phyloP scores from a whole-genome alignment of 768 basidiomycete species.

The Suillus lakei region DNA sequence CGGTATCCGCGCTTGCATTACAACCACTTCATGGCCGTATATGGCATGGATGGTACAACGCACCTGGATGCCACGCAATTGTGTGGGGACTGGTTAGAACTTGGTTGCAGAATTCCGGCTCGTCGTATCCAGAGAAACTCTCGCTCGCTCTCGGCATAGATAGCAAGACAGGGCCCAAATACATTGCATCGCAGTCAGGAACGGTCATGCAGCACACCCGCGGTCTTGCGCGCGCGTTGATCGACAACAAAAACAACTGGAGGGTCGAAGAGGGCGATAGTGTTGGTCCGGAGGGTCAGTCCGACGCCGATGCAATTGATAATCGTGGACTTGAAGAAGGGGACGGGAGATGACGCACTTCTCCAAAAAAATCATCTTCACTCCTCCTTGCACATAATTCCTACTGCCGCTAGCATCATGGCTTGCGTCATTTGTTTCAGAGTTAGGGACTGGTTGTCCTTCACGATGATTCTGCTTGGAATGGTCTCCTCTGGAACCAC shows the following conservation, averaged over 20 bases:
- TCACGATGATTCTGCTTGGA: slow-evolving; percentile 32
- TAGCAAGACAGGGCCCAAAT: slow-evolving; percentile 56
- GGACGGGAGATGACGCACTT: not conserved
- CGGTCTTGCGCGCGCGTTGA: slow-evolving; percentile 59
- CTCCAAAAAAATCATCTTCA: slow-evolving; percentile 9
- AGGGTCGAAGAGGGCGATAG: slow-evolving; percentile 16
- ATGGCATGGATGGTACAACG: slow-evolving; percentile 41
- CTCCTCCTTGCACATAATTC: slow-evolving; percentile 20
- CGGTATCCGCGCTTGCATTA: slow-evolving; percentile 32
- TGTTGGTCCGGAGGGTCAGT: slow-evolving; percentile 12
- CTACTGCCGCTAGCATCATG: slow-evolving; percentile 26
- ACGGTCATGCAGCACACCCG: slow-evolving; percentile 50
- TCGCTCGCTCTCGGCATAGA: slow-evolving; percentile 21
- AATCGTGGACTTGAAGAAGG: slow-evolving; percentile 3
- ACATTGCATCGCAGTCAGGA: slow-evolving; percentile 70
- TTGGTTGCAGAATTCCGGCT: slow-evolving; percentile 22
- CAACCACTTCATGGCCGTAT: slow-evolving; percentile 31
- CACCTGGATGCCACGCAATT: slow-evolving; percentile 34
- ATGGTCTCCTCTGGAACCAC: slow-evolving; percentile 35
- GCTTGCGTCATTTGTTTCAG: slow-evolving; percentile 23
- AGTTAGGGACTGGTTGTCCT: slow-evolving; percentile 30
- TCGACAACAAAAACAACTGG: not conserved
- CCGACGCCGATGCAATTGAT: slow-evolving; percentile 18
- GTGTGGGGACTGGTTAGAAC: slow-evolving; percentile 23
- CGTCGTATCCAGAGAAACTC: slow-evolving; percentile 23